Evolutionary conservation across 2,329 filamentous ascomycete genomes (phyloP).

Genomic region (Paramyrothecium roridum): DNA sequence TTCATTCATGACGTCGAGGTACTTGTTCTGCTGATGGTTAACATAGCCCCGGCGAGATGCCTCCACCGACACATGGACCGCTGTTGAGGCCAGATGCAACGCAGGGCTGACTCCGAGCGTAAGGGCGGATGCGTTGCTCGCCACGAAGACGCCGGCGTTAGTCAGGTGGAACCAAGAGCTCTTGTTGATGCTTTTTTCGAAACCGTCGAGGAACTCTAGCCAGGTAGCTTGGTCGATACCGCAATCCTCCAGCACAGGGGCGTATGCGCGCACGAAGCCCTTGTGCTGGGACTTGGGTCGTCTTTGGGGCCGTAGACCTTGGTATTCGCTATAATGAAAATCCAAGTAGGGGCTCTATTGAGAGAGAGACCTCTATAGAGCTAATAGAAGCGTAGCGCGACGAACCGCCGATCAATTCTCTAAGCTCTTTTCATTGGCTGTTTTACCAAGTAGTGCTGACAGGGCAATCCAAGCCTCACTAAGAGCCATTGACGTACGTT

Average conservation of each 20-base stretch:
- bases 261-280: slow-evolving; percentile 52
- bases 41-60: slow-evolving; percentile 22
- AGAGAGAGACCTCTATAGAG: no score
- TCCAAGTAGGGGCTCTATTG: no score
- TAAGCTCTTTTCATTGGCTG: no score
- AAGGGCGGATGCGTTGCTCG: slow-evolving; percentile 34
- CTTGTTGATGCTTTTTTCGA: slow-evolving; percentile 36
- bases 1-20: slow-evolving; percentile 53
- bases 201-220: slow-evolving; percentile 42
- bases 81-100: slow-evolving; percentile 37
- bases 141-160: slow-evolving; percentile 35
- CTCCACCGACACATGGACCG: slow-evolving; percentile 35
- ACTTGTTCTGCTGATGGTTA: slow-evolving; percentile 38
- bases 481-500: no score
- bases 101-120: slow-evolving; percentile 39
- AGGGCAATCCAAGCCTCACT: no score
- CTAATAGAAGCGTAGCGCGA: no score
- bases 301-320: slow-evolving; percentile 48
- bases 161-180: slow-evolving; percentile 33
- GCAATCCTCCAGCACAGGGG: slow-evolving; percentile 40
- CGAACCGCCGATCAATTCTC: no score
- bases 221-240: slow-evolving; percentile 47
- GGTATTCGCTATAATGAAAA: no score
- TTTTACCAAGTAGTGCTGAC: no score
- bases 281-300: slow-evolving; percentile 43